phyloP scores from a whole-genome alignment of 495 filamentous ascomycete species.

The Umbilicaria muhlenbergii region DNA sequence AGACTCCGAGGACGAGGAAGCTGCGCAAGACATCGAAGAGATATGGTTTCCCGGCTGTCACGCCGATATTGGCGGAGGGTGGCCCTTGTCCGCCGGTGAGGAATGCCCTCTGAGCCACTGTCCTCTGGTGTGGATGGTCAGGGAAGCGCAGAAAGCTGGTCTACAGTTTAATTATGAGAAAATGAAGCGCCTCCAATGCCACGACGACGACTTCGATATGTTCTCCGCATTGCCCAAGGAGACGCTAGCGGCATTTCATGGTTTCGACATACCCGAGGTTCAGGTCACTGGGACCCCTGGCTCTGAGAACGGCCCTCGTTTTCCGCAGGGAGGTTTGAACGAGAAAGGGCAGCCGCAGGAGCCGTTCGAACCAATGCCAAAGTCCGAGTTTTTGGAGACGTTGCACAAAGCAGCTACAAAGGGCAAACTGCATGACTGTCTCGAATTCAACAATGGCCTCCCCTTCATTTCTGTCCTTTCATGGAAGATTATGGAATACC shows the following conservation, averaged over 20 bases:
- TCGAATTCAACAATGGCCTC: conserved; percentile 51
- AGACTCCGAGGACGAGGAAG: conserved; percentile 37
- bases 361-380: neutral
- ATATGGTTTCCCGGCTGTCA: conserved; percentile 78
- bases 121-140: conserved; percentile 72
- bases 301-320: neutral
- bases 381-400: conserved; percentile 32
- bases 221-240: neutral
- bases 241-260: neutral
- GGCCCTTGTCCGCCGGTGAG: conserved; percentile 44
- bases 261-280: neutral
- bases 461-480: conserved; percentile 39
- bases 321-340: conserved; percentile 7
- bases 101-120: conserved; percentile 51
- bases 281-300: conserved; percentile 7
- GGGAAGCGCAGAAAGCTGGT: conserved; percentile 60
- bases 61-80: conserved; percentile 74
- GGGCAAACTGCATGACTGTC: conserved; percentile 60
- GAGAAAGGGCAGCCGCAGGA: conserved; percentile 7
- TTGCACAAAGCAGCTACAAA: conserved; percentile 42
- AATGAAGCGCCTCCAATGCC: conserved; percentile 49
- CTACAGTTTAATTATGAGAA: conserved; percentile 55
- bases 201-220: conserved; percentile 25
- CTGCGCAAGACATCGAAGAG: conserved; percentile 60
- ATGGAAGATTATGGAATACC: conserved; percentile 75